Conservation (phyloP, 805 yeast genomes). For the Yarrowia bubula region DNA sequence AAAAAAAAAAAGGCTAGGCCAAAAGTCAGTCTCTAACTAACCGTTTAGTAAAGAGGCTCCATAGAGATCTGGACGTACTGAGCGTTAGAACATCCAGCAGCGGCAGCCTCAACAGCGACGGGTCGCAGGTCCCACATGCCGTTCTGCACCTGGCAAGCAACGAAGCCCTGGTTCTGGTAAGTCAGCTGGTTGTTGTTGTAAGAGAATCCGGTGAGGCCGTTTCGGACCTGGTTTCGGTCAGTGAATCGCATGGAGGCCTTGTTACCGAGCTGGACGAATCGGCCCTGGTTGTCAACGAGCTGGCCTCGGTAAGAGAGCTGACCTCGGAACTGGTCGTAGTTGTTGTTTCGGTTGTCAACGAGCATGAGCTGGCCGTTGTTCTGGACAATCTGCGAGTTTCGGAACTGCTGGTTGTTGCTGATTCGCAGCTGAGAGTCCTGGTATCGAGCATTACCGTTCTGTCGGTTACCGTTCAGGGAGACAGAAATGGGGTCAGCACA, state of each 20-base stretch:
- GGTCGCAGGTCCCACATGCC: slow-evolving; percentile 14
- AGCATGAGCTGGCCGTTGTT: slow-evolving; percentile 11
- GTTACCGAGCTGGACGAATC: slow-evolving; percentile 14
- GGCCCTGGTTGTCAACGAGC: slow-evolving; percentile 15
- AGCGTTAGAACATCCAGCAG: neutral
- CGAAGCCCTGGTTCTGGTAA: slow-evolving; percentile 10
- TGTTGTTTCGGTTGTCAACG: neutral
- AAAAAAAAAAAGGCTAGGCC: neutral
- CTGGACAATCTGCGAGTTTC: neutral
- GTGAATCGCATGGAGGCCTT: slow-evolving; percentile 8
- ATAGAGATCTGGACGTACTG: slow-evolving; percentile 9
- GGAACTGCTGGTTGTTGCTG: neutral
- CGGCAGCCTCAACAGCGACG: slow-evolving; percentile 2
- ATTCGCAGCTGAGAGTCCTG: slow-evolving; percentile 16
- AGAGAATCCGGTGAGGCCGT: slow-evolving; percentile 1
- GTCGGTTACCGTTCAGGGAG: neutral
- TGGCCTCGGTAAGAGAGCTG: slow-evolving; percentile 19
- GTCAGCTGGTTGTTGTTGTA: slow-evolving; percentile 2
- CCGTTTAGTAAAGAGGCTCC: neutral
- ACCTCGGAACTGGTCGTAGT: slow-evolving; percentile 12
- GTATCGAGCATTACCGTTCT: slow-evolving; percentile 7
- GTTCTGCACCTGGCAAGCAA: slow-evolving; percentile 3
- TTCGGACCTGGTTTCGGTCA: slow-evolving; percentile 17
- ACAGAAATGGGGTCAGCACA: neutral
- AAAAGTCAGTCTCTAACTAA: neutral